These are phyloP conservation scores for Camellia japonica DNA, from an alignment of 148 eudicot genomes.

Conservation along the genomic window DNA sequence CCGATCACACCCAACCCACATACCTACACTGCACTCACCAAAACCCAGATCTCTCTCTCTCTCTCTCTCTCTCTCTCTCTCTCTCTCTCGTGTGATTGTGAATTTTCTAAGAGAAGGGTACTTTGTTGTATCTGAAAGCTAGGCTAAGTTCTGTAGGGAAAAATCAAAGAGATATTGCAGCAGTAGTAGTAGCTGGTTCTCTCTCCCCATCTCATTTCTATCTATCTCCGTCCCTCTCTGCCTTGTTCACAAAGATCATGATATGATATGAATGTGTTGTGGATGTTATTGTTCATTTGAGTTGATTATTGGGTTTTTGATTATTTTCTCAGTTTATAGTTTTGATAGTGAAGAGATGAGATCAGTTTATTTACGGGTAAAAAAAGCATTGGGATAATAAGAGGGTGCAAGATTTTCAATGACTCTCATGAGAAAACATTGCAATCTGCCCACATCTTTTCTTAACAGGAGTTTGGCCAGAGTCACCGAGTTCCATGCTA, in stretches of 20 bases:
- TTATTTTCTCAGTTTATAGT: neutral
- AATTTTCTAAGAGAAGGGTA: constrained; percentile 11
- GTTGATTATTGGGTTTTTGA: neutral
- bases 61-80: too few species aligned
- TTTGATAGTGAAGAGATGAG: too few species aligned
- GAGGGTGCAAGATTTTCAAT: neutral
- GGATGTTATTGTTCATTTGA: neutral
- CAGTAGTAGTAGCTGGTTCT: neutral
- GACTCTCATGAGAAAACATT: neutral
- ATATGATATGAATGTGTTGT: neutral
- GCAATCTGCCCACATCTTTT: neutral
- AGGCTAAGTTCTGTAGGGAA: too few species aligned
- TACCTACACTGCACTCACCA: too few species aligned
- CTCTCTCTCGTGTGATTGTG: too few species aligned
- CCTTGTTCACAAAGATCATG: too few species aligned
- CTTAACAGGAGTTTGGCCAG: too few species aligned
- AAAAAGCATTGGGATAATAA: neutral
- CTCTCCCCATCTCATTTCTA: neutral
- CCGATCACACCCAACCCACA: too few species aligned
- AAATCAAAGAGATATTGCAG: too few species aligned
- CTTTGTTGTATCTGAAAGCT: constrained; percentile 14
- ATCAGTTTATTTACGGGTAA: neutral
- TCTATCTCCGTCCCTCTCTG: too few species aligned
- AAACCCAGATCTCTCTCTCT: too few species aligned
- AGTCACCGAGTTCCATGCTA: too few species aligned